phyloP scores from a whole-genome alignment of 2,329 filamentous ascomycete species.

The Xylaria sp. region DNA sequence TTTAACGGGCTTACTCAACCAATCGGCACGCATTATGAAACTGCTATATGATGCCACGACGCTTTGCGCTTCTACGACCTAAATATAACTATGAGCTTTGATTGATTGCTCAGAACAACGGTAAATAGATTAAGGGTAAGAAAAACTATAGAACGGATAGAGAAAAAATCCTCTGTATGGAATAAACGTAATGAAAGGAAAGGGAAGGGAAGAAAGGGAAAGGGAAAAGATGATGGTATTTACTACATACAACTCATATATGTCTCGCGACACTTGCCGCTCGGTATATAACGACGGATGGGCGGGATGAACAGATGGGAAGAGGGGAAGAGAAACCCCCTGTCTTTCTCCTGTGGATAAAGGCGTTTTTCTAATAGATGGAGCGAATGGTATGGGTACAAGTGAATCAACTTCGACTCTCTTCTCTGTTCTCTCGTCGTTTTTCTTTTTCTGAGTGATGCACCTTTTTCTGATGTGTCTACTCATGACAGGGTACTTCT shows the following conservation, averaged over 20 bases:
- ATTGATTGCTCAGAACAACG: conserved; percentile 4
- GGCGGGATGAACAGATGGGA: too few species aligned
- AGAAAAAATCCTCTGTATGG: neutral
- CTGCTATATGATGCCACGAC: conserved; percentile 2
- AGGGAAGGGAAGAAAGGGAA: neutral
- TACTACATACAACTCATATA: neutral
- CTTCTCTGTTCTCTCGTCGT: neutral
- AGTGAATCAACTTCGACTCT: neutral
- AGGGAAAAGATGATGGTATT: neutral
- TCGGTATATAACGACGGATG: conserved; percentile 1
- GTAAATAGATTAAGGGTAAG: neutral
- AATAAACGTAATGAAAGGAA: neutral
- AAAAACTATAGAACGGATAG: conserved; percentile 1
- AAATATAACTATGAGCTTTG: conserved; percentile 1
- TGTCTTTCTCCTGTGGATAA: neutral
- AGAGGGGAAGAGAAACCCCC: neutral
- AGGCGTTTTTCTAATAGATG: conserved; percentile 3
- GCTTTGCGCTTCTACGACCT: neutral
- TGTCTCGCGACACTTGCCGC: conserved; percentile 17
- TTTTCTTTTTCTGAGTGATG: too few species aligned
- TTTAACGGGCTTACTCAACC: neutral
- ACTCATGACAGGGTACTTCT: too few species aligned
- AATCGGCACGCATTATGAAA: neutral
- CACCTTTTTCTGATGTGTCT: too few species aligned
- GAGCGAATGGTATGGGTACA: neutral